A percentile compares a stretch with the other conserved stretches of the same genome.
phyloP scores from a whole-genome alignment of 169 alveolate species.

The Cryptosporidium ryanae region DNA sequence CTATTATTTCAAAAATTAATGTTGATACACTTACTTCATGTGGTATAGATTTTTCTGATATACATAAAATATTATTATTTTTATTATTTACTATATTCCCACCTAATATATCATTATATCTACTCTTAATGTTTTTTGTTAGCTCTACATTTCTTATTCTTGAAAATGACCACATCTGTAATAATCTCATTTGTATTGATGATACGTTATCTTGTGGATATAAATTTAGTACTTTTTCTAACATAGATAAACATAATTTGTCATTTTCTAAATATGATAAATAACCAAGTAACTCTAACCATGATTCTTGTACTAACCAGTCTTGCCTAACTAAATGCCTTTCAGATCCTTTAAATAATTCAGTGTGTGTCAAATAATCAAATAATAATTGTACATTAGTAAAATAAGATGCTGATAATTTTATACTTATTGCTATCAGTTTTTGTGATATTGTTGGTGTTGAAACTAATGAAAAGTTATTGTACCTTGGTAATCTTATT shows the following conservation, averaged over 20 bases:
- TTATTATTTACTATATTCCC: not conserved
- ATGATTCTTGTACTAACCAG: slow-evolving; percentile 70
- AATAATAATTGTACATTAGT: slow-evolving; percentile 50
- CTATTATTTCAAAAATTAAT: slow-evolving; percentile 48
- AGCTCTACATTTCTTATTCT: slow-evolving; percentile 39
- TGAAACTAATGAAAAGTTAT: slow-evolving; percentile 66
- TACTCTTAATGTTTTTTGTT: not conserved
- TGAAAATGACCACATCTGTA: slow-evolving; percentile 67
- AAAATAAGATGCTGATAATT: slow-evolving; percentile 57
- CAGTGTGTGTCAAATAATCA: slow-evolving; percentile 51
- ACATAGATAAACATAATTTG: slow-evolving; percentile 9
- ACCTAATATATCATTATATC: not conserved
- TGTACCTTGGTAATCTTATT: slow-evolving; percentile 61
- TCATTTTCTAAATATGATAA: slow-evolving; percentile 35
- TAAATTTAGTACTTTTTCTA: slow-evolving; percentile 15
- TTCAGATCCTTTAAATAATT: slow-evolving; percentile 59
- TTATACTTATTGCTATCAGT: slow-evolving; percentile 55
- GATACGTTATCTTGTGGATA: slow-evolving; percentile 66
- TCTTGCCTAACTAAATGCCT: slow-evolving; percentile 66
- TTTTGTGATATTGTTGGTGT: slow-evolving; percentile 74
- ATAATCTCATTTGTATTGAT: slow-evolving; percentile 37
- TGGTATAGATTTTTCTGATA: slow-evolving; percentile 61
- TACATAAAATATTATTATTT: not conserved
- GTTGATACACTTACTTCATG: slow-evolving; percentile 56
- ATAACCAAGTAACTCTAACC: slow-evolving; percentile 58